phyloP scores from a whole-genome alignment of 2,329 filamentous ascomycete species.

The Verticillium tricorpus region DNA sequence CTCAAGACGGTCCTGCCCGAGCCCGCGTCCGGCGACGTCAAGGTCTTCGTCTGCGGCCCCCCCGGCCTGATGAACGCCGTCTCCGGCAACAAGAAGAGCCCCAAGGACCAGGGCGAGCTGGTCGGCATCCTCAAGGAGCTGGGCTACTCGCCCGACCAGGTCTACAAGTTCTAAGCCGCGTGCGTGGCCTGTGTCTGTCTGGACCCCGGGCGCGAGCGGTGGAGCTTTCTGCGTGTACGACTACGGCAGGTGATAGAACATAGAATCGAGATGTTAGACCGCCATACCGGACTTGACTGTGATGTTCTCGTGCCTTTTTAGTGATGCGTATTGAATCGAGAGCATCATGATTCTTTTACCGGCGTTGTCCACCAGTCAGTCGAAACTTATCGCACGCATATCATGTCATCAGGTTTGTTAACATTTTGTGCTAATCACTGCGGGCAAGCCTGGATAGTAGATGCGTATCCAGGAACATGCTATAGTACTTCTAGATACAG shows the following conservation, averaged over 20 bases:
- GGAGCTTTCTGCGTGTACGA: conserved; percentile 4
- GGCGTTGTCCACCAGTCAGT: too few species aligned
- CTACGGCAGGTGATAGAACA: conserved; percentile 9
- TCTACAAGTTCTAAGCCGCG: conserved; percentile 77
- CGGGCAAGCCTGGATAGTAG: too few species aligned
- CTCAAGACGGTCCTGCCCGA: conserved; percentile 93
- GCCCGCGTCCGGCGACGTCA: conserved; percentile 87
- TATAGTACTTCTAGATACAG: too few species aligned
- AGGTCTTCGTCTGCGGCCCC: conserved; percentile 94
- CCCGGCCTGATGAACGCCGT: conserved; percentile 91
- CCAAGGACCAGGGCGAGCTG: conserved; percentile 91
- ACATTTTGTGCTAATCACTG: too few species aligned
- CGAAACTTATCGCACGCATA: too few species aligned
- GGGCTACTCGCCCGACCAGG: conserved; percentile 67
- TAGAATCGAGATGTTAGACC: conserved; percentile 3
- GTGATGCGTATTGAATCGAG: not conserved
- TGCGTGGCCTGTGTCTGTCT: too few species aligned
- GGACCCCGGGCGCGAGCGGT: not conserved
- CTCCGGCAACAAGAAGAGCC: conserved; percentile 83
- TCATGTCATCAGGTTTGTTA: too few species aligned
- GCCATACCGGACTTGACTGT: not conserved
- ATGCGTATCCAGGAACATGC: too few species aligned
- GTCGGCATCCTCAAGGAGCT: conserved; percentile 76
- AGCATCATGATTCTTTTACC: too few species aligned
- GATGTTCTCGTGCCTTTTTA: not conserved